Base-by-base conservation (phyloP, 1,139 yeast genomes). In the Blastobotrys illinoisensis region DNA sequence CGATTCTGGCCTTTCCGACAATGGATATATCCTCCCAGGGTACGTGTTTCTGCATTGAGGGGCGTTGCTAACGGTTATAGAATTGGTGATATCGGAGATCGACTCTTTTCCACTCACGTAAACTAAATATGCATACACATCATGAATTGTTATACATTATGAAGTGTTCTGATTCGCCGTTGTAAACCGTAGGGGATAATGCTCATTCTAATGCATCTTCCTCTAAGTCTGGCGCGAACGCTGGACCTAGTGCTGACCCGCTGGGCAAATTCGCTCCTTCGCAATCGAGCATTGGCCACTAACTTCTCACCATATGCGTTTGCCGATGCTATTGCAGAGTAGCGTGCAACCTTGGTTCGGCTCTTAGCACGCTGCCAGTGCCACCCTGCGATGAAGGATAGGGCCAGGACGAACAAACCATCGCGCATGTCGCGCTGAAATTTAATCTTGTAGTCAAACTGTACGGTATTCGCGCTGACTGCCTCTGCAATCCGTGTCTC, bases 1-100 rank as follows among this genome's bases (percentile, higher is more conserved):
- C 20, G 74, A 71, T 50, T 56, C 61, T 16, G 54, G 55, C 7
- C 52, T 71, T 46, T 60, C 67, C 9, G 57, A 56, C 3, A 53
- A 56, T 21, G 73, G 73, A 5, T 69, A 65, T 55, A 65, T 71
- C 56, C 54, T 69, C 23, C 74, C 74, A 20, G 74, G 74, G 32
- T 26, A 26, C 32, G 32, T 26, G 9, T 26, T 26, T 5, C 13
- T 26, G 11, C 9, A 26, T 26, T 26, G 32, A 26, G 32, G 11
- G 32, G 13, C 9, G 13, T 11, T 26, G 11, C 32, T 26, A 26
- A 26, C 32, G 32, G 13, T 11, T 26, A 5, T 26, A 26, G 32
- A 11, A 59, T 70, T 23, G 73, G 73, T 24, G 73, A 70, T 54
- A 62, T 70, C 46, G 73, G 73, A n/a, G 72, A 69, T 56, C 58